Base-by-base conservation (phyloP, 2,329 filamentous ascomycete species). In the Aureobasidium sp. region DNA sequence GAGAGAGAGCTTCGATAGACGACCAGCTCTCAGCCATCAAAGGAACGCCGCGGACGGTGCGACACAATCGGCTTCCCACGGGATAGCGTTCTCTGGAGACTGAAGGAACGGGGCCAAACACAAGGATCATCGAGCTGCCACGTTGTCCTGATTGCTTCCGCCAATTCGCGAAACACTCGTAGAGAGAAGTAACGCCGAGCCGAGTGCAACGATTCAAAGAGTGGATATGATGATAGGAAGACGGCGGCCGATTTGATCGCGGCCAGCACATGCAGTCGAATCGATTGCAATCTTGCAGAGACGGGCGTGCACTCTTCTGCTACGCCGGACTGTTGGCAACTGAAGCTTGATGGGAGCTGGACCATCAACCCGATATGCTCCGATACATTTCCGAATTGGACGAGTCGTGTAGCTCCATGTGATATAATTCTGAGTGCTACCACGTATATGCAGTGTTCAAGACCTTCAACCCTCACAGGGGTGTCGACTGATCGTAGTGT, bases 251-350 rank as follows among this genome's bases (percentile, higher is more conserved):
- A 42, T 53, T 24, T 27, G 19, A 40, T 24, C 22, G 33, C 50
- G 35, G 8, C 12, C 22, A 27, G 22, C 22, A 12, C 22, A 12
- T 53, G 50, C 24, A 29, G 31, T 50, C 12, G 31, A 33, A 50
- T 48, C 45, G 45, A 48, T 48, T 48, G 45, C 31, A 22, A 35
- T 33, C 48, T 50, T 35, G 31, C 48, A 31, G n/a, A n/a, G 22
- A 54, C 24, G 52, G 31, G 37, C 52, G 52, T 54, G 52, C 52
- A 54, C 33, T 42, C 31, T 27, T 54, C 52, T 54, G 37, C 37
- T 54, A 54, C 52, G 12, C 52, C 52, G 52, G 52, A 42, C 24
- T 31, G 53, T 57, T 31, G 53, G n/a, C 53, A 42, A n/a, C 40
- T 22, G 53, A 45, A 57, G 53, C n/a, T 57, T 57, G 53, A 45